Base-by-base conservation (phyloP, 129 eudicot genomes). In the Kitagawia praeruptora region DNA sequence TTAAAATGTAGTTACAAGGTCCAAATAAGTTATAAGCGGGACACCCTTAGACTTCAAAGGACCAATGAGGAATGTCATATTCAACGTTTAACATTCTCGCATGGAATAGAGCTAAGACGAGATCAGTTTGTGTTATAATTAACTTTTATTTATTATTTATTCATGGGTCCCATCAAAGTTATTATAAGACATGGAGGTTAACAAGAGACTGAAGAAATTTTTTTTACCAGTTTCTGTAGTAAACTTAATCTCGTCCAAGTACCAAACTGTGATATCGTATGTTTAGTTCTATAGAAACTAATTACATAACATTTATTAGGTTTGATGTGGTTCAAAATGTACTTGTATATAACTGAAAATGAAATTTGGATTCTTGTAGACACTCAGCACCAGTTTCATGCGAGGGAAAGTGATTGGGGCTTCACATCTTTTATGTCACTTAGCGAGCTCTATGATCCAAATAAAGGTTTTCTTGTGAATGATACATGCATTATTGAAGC, bases 331-430 rank as follows among this genome's bases (percentile, higher is more conserved):
- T 31, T 11, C 15, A 19, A 70, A 75, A 53, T 0, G 23, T 44
- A 74, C 48, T 23, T 42, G 16, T 39, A 45, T 74, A 27, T 47
- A 81, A 53, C 73, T 67, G 38, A 66, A 31, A 31, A 31, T 67
- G 7, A 4, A 67, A 12, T 67, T 3, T 67, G 41, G 42, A 13
- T 72, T 75, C 78, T 38, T 77, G 85, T 91, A 93, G 98, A 93
- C 81, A 92, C 98, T 41, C 98, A 93, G 28, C 98, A 93, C 84
- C 98, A 93, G 80, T 93, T 93, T 79, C 92, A 88, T 85, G 89
- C 84, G 82, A 89, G 96, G 84, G 98, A 93, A 86, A 93, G 93
- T 47, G 98, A 93, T 78, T 93, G 98, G 98, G 98, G 98, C 27
- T 93, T 93, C 86, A 93, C 98, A 34, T 89, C 98, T 49, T 93